Evolutionary conservation across 2,329 filamentous ascomycete genomes (phyloP).

Genomic region (Pyrenophora tritici-repentis): DNA sequence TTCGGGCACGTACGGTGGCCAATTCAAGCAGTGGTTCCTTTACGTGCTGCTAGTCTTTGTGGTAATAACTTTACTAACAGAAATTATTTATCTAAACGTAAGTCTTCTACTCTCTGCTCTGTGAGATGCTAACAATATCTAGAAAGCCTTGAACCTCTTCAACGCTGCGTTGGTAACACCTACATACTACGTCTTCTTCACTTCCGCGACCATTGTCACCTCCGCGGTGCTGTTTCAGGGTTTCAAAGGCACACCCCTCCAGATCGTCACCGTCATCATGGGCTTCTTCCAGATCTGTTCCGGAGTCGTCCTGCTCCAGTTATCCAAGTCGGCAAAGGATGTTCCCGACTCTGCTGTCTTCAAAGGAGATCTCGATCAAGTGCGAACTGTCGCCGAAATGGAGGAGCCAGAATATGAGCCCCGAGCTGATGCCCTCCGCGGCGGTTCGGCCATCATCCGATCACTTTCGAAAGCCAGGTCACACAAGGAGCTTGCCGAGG

Average conservation of each 20-base stretch:
- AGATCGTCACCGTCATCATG: conserved; percentile 87
- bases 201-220: conserved; percentile 90
- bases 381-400: conserved; percentile 91
- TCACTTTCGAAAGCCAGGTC: conserved; percentile 76
- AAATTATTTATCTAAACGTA: conserved; percentile 95
- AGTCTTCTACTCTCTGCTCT: conserved; percentile 49
- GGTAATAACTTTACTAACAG: conserved; percentile 82
- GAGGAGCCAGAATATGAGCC: conserved; percentile 96
- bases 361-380: conserved; percentile 89
- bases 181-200: conserved; percentile 99
- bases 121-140: conserved; percentile 18
- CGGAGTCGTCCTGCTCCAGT: conserved; percentile 86
- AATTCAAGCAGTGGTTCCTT: conserved; percentile 98
- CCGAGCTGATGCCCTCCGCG: conserved; percentile 93
- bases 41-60: conserved; percentile 93
- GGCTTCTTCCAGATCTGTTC: conserved; percentile 94
- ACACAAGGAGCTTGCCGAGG: conserved; percentile 79
- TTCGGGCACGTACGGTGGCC: conserved; percentile 67
- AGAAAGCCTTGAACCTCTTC: conserved; percentile 98
- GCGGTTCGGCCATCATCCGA: conserved; percentile 83
- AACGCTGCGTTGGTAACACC: conserved; percentile 96
- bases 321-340: conserved; percentile 98
- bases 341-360: conserved; percentile 93
- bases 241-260: conserved; percentile 81
- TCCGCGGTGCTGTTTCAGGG: conserved; percentile 91